Base-by-base conservation (phyloP, 495 filamentous ascomycete species). In the Xylaria castorea region DNA sequence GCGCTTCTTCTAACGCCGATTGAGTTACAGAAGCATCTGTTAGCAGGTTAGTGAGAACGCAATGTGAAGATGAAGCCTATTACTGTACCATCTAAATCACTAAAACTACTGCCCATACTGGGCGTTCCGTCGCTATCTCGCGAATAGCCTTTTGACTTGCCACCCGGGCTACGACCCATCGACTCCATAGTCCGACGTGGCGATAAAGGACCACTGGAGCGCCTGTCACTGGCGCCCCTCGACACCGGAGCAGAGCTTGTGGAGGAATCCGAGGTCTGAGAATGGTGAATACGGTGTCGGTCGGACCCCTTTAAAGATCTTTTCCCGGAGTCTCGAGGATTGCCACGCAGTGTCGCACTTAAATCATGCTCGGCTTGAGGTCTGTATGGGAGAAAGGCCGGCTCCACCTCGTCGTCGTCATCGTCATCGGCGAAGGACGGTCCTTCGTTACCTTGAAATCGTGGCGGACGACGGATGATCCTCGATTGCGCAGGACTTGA, bases 21-120 rank as follows among this genome's bases (percentile, higher is more conserved):
- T 97, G 94, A 20, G 95, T 97, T 30, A 99, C 93, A 60, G 94
- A 97, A 9, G 95, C 89, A 85, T 98, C 95, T 95, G 73, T 46
- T 12, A 58, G 16, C 7, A 66, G 44, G 64, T 64, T 64, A 62
- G 74, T 64, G 74, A 63, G 46, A 65, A 63, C 66, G 6, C 44
- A 66, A 22, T 38, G 42, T 14, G 25, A 66, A 67, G 72, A 57
- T 40, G n/a, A 48, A 81, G 14, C 32, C 14, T 2, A 44, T 51
- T 34, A 30, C 22, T 86, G 73, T 86, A 95, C 93, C 94, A 81
- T 98, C 97, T 36, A 99, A 85, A 83, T 99, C 96, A 80, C 95
- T 97, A 78, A 97, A 99, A 79, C 95, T 97, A 78, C 94, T 97
- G 1, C 95, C 94, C 92, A 98, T 98, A 75, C 97, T 99, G 0